A percentile compares a stretch with the other conserved stretches of the same genome.
Conservation (phyloP, 208 protist species). For the Crithidia bombi region DNA sequence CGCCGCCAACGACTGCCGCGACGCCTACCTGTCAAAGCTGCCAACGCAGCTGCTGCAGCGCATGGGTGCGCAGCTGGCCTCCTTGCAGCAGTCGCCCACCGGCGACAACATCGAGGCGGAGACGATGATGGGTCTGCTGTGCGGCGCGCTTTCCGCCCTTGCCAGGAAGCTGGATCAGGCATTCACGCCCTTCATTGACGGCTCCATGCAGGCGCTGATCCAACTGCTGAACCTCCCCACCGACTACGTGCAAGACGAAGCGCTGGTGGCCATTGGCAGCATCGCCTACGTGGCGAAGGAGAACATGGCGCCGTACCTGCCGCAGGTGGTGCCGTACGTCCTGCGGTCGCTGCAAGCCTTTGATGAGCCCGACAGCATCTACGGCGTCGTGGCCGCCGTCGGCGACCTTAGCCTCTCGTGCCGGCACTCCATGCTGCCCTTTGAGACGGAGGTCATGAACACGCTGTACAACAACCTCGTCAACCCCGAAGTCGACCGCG, state of each 20-base stretch:
- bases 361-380: constrained; percentile 85
- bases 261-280: constrained; percentile 92
- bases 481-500: constrained; percentile 80
- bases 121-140: constrained; percentile 86
- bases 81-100: constrained; percentile 26
- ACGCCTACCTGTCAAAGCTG: constrained; percentile 61
- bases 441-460: constrained; percentile 82
- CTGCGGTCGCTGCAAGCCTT: constrained; percentile 70
- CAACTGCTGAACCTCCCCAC: constrained; percentile 56
- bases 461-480: constrained; percentile 80
- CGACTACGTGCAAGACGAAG: constrained; percentile 93
- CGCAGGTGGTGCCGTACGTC: constrained; percentile 84
- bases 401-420: constrained; percentile 94
- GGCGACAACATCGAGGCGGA: constrained; percentile 50
- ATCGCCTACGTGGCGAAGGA: constrained; percentile 86
- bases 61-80: constrained; percentile 43
- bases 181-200: constrained; percentile 54
- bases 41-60: constrained; percentile 79
- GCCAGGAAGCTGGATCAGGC: constrained; percentile 66
- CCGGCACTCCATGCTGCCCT: constrained; percentile 63
- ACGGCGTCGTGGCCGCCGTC: constrained; percentile 90
- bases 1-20: constrained; percentile 67
- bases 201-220: constrained; percentile 66
- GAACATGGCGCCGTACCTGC: constrained; percentile 86
- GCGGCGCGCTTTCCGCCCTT: constrained; percentile 79